Evolutionary conservation across 495 filamentous ascomycete genomes (phyloP).

Genomic region (Neurospora sp.): DNA sequence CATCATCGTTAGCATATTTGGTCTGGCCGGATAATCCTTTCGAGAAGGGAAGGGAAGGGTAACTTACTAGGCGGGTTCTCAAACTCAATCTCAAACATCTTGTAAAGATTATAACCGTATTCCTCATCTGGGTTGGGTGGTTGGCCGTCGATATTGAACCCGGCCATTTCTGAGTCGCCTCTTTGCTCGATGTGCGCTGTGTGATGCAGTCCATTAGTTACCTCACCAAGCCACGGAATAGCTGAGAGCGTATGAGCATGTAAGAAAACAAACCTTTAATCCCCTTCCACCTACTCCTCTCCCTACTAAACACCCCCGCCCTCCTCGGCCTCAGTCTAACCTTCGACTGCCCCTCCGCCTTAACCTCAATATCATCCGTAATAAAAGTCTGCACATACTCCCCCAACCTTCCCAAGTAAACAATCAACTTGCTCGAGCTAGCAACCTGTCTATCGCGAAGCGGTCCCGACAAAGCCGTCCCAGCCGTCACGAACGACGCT

Average conservation of each 20-base stretch:
- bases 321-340: slow-evolving; percentile 22
- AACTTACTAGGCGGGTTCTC: slow-evolving; percentile 25
- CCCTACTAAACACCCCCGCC: slow-evolving; percentile 11
- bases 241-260: too few relatives aligned
- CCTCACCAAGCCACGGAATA: too few relatives aligned
- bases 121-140: slow-evolving; percentile 16
- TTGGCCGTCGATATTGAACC: slow-evolving; percentile 21
- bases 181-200: slow-evolving; percentile 16
- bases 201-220: neutral
- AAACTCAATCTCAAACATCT: slow-evolving; percentile 30
- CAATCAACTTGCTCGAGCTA: slow-evolving; percentile 15
- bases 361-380: slow-evolving; percentile 26
- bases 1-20: neutral
- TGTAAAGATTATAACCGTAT: slow-evolving; percentile 21
- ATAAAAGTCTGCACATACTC: slow-evolving; percentile 24
- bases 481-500: slow-evolving; percentile 22
- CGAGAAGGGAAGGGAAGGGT: too few relatives aligned
- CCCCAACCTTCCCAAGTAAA: slow-evolving; percentile 21
- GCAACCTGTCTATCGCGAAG: slow-evolving; percentile 19
- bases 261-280: slow-evolving; percentile 17
- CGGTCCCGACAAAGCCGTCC: slow-evolving; percentile 22
- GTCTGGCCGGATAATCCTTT: too few relatives aligned
- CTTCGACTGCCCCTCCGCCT: slow-evolving; percentile 16
- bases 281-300: slow-evolving; percentile 18
- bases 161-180: slow-evolving; percentile 17